Conservation (phyloP, 257 asterid species). For the Jaltomata sinuosa region DNA sequence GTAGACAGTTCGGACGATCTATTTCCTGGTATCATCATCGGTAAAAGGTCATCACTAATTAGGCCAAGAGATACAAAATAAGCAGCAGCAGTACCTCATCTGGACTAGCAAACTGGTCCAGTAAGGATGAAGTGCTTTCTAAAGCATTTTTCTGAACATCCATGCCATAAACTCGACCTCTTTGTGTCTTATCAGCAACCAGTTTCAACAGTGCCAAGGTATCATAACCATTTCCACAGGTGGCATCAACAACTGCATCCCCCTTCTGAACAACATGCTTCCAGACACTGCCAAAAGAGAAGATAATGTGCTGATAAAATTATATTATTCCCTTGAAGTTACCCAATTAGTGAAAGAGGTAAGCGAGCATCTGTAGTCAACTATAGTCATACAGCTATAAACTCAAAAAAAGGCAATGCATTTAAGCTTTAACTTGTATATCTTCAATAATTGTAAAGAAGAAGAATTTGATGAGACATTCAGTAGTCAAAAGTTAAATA, state of each 20-base stretch:
- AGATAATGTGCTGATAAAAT: neutral
- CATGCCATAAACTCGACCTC: slow-evolving; percentile 76
- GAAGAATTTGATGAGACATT: neutral
- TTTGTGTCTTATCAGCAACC: slow-evolving; percentile 41
- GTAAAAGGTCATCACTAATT: neutral
- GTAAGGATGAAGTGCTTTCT: slow-evolving; percentile 59
- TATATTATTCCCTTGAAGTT: neutral
- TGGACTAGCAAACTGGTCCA: slow-evolving; percentile 45
- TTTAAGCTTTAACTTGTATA: neutral
- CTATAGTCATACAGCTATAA: neutral
- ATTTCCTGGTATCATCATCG: neutral
- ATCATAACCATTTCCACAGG: slow-evolving; percentile 95
- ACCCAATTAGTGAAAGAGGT: neutral
- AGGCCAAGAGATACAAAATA: neutral
- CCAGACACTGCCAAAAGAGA: slow-evolving; percentile 50
- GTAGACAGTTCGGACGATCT: neutral
- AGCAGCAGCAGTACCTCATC: slow-evolving; percentile 36
- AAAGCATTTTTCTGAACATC: slow-evolving; percentile 77
- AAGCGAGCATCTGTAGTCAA: neutral
- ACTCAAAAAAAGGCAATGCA: neutral
- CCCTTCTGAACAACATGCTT: slow-evolving; percentile 68
- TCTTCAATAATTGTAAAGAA: neutral
- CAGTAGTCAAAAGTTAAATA: neutral
- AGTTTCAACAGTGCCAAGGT: slow-evolving; percentile 62
- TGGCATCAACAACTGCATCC: slow-evolving; percentile 79